These are phyloP conservation scores for Linaria vulgaris DNA, from an alignment of 257 asterid species.

Conservation along the genomic window DNA sequence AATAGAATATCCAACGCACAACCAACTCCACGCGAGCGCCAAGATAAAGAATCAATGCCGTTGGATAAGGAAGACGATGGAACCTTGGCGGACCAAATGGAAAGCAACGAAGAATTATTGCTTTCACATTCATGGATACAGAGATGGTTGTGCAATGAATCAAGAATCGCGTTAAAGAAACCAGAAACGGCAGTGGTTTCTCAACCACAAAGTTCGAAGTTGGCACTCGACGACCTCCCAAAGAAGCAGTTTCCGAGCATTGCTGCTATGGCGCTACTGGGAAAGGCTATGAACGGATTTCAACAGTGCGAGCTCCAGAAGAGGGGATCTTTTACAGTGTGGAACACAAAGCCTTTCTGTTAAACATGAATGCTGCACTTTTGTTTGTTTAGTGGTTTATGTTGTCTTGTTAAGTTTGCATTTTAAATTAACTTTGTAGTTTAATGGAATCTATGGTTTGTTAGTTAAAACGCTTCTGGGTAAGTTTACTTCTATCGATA, in stretches of 20 bases:
- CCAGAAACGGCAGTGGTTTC: conserved; percentile 36
- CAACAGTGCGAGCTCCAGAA: conserved; percentile 50
- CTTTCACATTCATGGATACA: conserved; percentile 70
- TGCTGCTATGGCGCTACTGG: conserved; percentile 84
- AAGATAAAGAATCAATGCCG: conserved; percentile 28
- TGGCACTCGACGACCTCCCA: conserved; percentile 37
- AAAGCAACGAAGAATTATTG: conserved; percentile 31
- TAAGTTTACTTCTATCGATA: not conserved
- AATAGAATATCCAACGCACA: conserved; percentile 29
- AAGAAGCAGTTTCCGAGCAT: conserved; percentile 80
- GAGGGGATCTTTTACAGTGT: conserved; percentile 56
- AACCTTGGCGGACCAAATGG: conserved; percentile 17
- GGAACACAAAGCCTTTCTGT: conserved; percentile 53
- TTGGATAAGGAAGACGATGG: conserved; percentile 25
- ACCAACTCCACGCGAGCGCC: conserved; percentile 23
- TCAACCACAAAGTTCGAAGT: conserved; percentile 47
- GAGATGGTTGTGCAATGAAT: conserved; percentile 50
- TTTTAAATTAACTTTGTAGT: not conserved
- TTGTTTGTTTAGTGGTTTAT: not conserved
- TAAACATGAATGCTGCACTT: not conserved
- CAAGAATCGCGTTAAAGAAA: conserved; percentile 26
- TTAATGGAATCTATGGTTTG: not conserved
- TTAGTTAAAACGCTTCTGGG: not conserved
- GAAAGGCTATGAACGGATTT: conserved; percentile 54
- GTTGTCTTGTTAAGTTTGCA: not conserved